Conservation (phyloP, 1,139 yeast species). For the Tardiomyces blankii region DNA sequence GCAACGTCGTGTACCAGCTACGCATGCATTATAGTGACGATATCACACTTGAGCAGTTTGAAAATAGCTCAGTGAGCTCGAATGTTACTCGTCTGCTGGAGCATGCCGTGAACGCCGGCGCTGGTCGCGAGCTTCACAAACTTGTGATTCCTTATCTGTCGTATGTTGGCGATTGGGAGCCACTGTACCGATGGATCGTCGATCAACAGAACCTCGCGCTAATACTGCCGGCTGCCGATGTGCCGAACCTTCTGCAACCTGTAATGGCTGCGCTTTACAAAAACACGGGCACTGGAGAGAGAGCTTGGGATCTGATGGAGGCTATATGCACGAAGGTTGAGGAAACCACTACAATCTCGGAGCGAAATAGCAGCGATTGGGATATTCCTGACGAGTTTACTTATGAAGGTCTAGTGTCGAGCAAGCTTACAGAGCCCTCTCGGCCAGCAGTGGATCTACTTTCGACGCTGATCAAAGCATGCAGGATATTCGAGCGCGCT, state of each 20-base stretch:
- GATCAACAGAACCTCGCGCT: not conserved
- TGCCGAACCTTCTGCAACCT: not conserved
- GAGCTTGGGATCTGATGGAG: too few relatives aligned
- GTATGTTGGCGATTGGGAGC: not conserved
- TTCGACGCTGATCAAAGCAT: too few relatives aligned
- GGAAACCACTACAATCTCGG: too few relatives aligned
- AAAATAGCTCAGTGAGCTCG: not conserved
- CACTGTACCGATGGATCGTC: not conserved
- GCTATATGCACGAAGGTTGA: too few relatives aligned
- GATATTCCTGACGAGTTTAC: too few relatives aligned
- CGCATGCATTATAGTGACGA: not conserved
- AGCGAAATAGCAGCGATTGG: too few relatives aligned
- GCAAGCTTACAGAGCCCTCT: too few relatives aligned
- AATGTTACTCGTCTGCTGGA: not conserved
- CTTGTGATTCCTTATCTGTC: not conserved
- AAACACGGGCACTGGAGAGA: not conserved
- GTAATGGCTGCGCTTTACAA: not conserved
- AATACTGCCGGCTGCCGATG: not conserved
- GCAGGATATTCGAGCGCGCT: too few relatives aligned
- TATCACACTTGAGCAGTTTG: not conserved
- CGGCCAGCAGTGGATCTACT: too few relatives aligned
- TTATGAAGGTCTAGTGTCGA: too few relatives aligned
- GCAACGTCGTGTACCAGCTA: not conserved
- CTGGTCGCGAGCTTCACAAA: not conserved
- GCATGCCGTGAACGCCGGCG: not conserved